A percentile compares a stretch with the other conserved stretches of the same genome.
These are phyloP conservation scores for Botrytis hyacinthi DNA, from an alignment of 2,329 filamentous ascomycete genomes.

Conservation along the genomic window DNA sequence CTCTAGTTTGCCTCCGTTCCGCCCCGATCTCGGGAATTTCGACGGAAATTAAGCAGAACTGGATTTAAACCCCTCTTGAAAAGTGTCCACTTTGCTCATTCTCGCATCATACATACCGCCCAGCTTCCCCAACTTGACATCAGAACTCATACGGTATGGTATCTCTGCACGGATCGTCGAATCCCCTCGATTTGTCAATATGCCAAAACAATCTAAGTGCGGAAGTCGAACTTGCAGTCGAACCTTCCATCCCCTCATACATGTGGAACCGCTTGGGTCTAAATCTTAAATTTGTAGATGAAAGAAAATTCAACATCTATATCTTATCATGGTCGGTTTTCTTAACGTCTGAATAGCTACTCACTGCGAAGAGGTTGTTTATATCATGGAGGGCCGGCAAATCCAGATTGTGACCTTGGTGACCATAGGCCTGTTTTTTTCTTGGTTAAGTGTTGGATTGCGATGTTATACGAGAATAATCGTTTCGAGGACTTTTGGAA, in stretches of 20 bases:
- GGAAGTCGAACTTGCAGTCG: neutral
- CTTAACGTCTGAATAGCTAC: neutral
- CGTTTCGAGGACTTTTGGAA: constrained; percentile 4
- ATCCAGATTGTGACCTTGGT: neutral
- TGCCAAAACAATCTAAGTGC: neutral
- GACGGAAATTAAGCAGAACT: neutral
- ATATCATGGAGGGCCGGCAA: neutral
- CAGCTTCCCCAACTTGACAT: neutral
- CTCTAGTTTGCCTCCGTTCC: neutral
- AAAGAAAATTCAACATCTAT: neutral
- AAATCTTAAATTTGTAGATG: neutral
- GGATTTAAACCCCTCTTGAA: neutral
- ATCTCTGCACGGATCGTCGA: neutral
- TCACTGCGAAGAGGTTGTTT: neutral
- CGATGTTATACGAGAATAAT: constrained; percentile 7
- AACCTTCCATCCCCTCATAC: neutral
- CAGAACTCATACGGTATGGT: neutral
- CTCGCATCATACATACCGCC: neutral
- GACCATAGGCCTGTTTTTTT: neutral
- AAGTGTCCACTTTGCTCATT: neutral
- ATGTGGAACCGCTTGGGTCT: no score
- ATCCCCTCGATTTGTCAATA: neutral
- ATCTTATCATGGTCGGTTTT: neutral
- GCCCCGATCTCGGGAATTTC: neutral
- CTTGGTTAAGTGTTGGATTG: constrained; percentile 5